Base-by-base conservation (phyloP, 371 early-diverging fungal genomes). In the Globomyces sp. region DNA sequence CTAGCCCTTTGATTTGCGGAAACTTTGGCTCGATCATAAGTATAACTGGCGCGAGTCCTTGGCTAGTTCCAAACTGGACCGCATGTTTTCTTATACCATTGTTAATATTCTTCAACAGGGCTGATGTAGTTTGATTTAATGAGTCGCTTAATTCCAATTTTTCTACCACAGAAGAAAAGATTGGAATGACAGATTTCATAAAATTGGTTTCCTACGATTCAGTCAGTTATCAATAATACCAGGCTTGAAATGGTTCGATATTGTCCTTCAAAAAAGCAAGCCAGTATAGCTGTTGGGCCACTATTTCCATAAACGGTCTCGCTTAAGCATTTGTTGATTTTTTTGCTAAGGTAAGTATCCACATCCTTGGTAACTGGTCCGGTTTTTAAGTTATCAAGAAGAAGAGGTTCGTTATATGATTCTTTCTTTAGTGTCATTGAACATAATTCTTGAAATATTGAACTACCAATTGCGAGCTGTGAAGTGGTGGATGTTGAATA, bases 361-460 rank as follows among this genome's bases (percentile, higher is more conserved):
- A 68, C 68, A 52, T 68, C 68, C 37, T 68, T 68, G 0, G 68
- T 68, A 24, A 68, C 63, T 1, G 68, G 50, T 1, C 68, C 68
- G 4, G 60, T 11, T 5, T 36, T 63, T 5, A 68, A 46, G 3
- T 48, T 24, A 2, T 68, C 68, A 3, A 68, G 51, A 3, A 59
- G 46, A 3, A 68, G 42, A 3, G 68, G 63, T 9, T 55, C 51
- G 36, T 2, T 52, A 10, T 34, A 39, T 2, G 62, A 37, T 11
- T 68, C 68, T 44, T 68, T 68, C 45, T 68, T 68, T 39, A 68
- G 60, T 37, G 68, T 68, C 63, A 68, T 34, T 8, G 53, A 10
- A 9, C 52, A 37, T 34, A 68, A 55, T 42, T 68, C 68, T 9
- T 68, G 50, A 49, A 68, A 68, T 1, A 68, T 57, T 34, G 61